Base-by-base conservation (phyloP, 2,329 filamentous ascomycete genomes). In the Volutella citrinella region DNA sequence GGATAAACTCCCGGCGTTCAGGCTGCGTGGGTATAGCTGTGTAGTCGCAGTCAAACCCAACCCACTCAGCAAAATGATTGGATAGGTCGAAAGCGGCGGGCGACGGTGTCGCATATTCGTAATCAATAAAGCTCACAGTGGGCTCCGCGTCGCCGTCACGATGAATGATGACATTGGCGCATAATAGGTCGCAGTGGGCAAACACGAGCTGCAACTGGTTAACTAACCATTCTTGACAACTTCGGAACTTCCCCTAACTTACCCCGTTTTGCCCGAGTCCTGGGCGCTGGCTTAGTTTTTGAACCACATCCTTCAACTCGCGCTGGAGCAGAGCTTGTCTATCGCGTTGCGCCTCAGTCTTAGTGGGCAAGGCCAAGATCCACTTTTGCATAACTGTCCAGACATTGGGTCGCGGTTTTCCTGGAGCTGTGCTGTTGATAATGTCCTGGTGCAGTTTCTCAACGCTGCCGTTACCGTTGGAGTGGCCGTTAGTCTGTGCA, bases 1-100 rank as follows among this genome's bases (percentile, higher is more conserved):
- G 70, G 40, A 97, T 76, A 63, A 98, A 98, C 34, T 82, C 78
- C 27, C 79, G 76, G 18, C 93, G 83, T 51, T 91, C 80, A 14
- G 80, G 69, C 43, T 76, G 76, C 2, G 87, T 93, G 6, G 93
- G 93, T 36, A 97, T 74, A 48, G 84, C 82, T 52, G 68, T 78
- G 66, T 86, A 90, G 63, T 97, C 89, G 70, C 93, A 98, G 52
- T 95, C 88, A 56, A 96, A 96, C 37, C 93, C 93, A 40, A 84
- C 90, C 91, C 93, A 98, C 66, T 98, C 93, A 29, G 93, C 89
- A 59, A 98, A 95, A 70, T 98, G 93, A 66, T 98, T 98, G 31
- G 91, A 84, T 50, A 98, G 82, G 60, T 98, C 93, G 64, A 98
- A 98, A 3, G 91, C 90, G 5, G 90, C 89, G 3, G 91, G 91